These are phyloP conservation scores for Podaxis sp. DNA, from an alignment of 768 basidiomycete genomes.

Conservation along the genomic window DNA sequence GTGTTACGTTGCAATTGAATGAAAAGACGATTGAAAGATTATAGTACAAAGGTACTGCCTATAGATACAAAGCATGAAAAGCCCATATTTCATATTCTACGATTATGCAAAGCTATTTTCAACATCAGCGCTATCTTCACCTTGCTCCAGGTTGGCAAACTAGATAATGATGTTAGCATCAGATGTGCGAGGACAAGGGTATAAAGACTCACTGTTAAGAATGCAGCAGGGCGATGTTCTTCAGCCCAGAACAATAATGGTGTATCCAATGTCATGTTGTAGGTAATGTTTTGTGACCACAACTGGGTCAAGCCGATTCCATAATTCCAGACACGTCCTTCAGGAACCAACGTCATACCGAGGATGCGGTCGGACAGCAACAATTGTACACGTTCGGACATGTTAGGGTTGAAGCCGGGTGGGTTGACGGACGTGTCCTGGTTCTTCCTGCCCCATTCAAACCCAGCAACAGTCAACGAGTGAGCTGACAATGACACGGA, in stretches of 20 bases:
- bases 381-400: constrained; percentile 95
- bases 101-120: constrained; percentile 89
- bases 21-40: neutral
- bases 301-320: constrained; percentile 91
- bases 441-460: constrained; percentile 98
- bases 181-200: neutral
- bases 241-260: constrained; percentile 96
- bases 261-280: constrained; percentile 86
- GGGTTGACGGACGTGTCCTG: constrained; percentile 83
- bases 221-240: constrained; percentile 91
- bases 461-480: constrained; percentile 85
- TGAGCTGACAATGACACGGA: constrained; percentile 95
- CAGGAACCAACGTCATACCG: constrained; percentile 93
- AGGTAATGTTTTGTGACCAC: constrained; percentile 82
- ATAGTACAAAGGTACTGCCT: constrained; percentile 9
- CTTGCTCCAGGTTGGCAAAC: constrained; percentile 89
- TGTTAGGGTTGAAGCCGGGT: constrained; percentile 95
- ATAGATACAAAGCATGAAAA: neutral
- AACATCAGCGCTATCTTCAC: constrained; percentile 93
- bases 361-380: constrained; percentile 93
- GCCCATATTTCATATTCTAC: neutral
- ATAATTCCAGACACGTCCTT: constrained; percentile 96
- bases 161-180: constrained; percentile 29
- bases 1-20: neutral
- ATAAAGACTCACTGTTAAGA: constrained; percentile 71